Conservation (phyloP, 2,329 filamentous ascomycete genomes). For the Ramularia endophylla region DNA sequence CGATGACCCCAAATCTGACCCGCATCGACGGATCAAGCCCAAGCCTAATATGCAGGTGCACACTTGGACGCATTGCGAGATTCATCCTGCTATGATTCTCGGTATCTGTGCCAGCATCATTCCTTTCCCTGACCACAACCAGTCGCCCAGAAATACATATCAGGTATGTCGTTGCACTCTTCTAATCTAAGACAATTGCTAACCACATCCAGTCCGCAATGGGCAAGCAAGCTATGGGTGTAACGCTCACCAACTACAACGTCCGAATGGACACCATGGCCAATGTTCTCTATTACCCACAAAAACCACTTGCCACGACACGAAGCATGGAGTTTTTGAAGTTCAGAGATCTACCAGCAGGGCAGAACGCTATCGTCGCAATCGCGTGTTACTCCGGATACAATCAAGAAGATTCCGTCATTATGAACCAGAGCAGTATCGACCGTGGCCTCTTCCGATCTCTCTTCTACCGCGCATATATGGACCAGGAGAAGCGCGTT, state of each 20-base stretch:
- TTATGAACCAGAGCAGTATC: conserved; percentile 99
- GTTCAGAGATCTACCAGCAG: conserved; percentile 93
- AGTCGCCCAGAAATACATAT: conserved; percentile 92
- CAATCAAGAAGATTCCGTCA: conserved; percentile 99
- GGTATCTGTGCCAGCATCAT: conserved; percentile 99
- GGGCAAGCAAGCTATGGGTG: conserved; percentile 99
- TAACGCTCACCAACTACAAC: conserved; percentile 95
- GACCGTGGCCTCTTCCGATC: conserved; percentile 96
- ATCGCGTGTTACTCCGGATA: conserved; percentile 98
- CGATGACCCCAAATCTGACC: conserved; percentile 59
- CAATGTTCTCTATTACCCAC: conserved; percentile 97
- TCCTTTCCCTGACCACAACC: conserved; percentile 98
- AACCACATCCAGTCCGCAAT: conserved; percentile 71
- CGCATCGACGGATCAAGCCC: conserved; percentile 82
- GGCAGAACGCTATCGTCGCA: conserved; percentile 96
- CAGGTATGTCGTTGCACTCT: conserved; percentile 1
- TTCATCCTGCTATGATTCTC: conserved; percentile 98
- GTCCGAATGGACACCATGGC: conserved; percentile 99
- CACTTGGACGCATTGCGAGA: conserved; percentile 97
- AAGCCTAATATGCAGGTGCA: conserved; percentile 81
- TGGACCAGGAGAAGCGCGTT: conserved; percentile 92
- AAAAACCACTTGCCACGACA: conserved; percentile 94
- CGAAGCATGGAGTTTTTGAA: conserved; percentile 98
- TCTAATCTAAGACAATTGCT: background rate
- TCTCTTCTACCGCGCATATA: conserved; percentile 96